These are phyloP conservation scores for Lactuca sativa DNA, from an alignment of 129 eudicot genomes.

Conservation along the genomic window DNA sequence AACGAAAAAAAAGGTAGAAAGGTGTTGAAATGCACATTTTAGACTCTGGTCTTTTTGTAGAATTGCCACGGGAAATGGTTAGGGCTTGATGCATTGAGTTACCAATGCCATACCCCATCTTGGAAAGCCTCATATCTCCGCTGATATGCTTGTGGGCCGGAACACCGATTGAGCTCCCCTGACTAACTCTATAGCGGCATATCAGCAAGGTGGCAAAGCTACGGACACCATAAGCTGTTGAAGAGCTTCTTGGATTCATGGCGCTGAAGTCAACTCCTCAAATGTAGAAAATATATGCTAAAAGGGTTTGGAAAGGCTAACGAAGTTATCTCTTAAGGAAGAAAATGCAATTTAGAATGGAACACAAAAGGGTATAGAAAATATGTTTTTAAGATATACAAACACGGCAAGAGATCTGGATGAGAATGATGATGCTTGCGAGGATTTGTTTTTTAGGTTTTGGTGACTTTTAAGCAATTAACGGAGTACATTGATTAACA, in stretches of 20 bases:
- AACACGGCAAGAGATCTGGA: neutral
- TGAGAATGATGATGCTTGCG: conserved; percentile 22
- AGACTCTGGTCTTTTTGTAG: conserved; percentile 13
- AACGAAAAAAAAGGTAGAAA: neutral
- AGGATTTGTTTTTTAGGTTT: conserved; percentile 8
- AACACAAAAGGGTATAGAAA: neutral
- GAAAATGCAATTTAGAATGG: conserved; percentile 2
- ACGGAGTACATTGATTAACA: conserved; percentile 26
- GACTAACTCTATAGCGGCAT: conserved; percentile 33
- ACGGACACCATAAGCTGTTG: conserved; percentile 41
- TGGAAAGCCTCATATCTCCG: conserved; percentile 11
- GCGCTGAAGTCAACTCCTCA: conserved; percentile 10
- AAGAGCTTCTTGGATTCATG: conserved; percentile 42
- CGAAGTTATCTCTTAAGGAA: conserved; percentile 3
- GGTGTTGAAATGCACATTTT: conserved; percentile 24
- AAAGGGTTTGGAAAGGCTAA: conserved; percentile 6
- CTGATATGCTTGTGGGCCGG: conserved; percentile 15
- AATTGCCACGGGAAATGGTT: conserved; percentile 23
- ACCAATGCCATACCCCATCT: conserved; percentile 25
- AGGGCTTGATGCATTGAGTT: conserved; percentile 22
- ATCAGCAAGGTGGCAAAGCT: conserved; percentile 37
- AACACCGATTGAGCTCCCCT: conserved; percentile 10
- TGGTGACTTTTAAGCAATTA: conserved; percentile 30
- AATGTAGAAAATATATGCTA: neutral
- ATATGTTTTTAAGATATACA: neutral